phyloP scores from a whole-genome alignment of 192 early-diverging fungal species.

The Podila epicladia region DNA sequence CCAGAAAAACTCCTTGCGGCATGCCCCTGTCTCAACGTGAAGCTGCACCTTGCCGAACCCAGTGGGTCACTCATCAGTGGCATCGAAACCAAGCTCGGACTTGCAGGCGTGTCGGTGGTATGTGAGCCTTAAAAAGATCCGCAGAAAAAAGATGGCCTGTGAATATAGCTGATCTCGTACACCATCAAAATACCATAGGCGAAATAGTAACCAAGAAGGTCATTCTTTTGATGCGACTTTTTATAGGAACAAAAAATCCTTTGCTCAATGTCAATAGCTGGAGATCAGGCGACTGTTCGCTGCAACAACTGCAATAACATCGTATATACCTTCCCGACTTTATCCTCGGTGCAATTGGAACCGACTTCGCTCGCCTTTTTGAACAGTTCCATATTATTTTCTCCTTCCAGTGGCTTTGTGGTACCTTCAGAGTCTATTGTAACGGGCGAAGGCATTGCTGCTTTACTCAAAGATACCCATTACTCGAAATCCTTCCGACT shows the following conservation, averaged over 20 bases:
- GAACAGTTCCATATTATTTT: slow-evolving; percentile 25
- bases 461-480: slow-evolving; percentile 12
- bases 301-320: slow-evolving; percentile 41
- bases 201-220: too few species aligned
- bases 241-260: slow-evolving; percentile 50
- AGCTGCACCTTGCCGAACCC: slow-evolving; percentile 38
- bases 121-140: slow-evolving; percentile 2
- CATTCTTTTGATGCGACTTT: not conserved
- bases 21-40: slow-evolving; percentile 50
- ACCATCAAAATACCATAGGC: not conserved
- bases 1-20: slow-evolving; percentile 19
- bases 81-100: slow-evolving; percentile 30
- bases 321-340: slow-evolving; percentile 36
- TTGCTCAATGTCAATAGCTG: slow-evolving; percentile 41
- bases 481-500: slow-evolving; percentile 44
- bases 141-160: not conserved
- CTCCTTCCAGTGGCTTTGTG: slow-evolving; percentile 29
- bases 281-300: slow-evolving; percentile 20
- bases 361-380: slow-evolving; percentile 28
- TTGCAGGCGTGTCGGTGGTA: slow-evolving; percentile 48
- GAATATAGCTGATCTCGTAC: not conserved
- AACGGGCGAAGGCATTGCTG: slow-evolving; percentile 14
- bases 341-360: slow-evolving; percentile 31
- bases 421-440: slow-evolving; percentile 18
- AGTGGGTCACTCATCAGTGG: slow-evolving; percentile 3